phyloP scores from a whole-genome alignment of 2,329 filamentous ascomycete species.

The Aspergillus thermomutatus region DNA sequence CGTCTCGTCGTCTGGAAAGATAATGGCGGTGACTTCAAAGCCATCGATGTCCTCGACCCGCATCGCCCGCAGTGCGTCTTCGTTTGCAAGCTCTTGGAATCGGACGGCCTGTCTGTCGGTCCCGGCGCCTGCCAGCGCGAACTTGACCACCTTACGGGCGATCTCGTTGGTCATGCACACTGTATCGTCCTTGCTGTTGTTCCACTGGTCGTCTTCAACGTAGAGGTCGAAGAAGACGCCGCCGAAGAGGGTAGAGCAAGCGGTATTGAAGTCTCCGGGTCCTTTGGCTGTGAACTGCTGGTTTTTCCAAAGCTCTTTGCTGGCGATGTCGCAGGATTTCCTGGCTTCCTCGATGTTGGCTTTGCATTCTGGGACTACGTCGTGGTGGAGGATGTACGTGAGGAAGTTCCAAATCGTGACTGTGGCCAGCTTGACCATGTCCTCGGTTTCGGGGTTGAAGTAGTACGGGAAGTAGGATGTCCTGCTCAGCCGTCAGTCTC shows the following conservation, averaged over 20 bases:
- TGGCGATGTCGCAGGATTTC: conserved; percentile 63
- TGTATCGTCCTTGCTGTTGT: conserved; percentile 23
- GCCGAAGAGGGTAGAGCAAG: conserved; percentile 66
- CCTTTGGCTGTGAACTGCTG: conserved; percentile 51
- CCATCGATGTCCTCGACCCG: conserved; percentile 51
- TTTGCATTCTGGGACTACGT: conserved; percentile 78
- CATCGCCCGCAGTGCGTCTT: conserved; percentile 39
- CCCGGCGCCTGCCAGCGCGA: conserved; percentile 49
- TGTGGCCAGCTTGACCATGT: conserved; percentile 58
- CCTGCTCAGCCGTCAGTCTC: conserved; percentile 29
- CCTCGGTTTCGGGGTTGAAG: conserved; percentile 53
- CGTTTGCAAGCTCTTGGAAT: conserved; percentile 36
- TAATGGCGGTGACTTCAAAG: conserved; percentile 59
- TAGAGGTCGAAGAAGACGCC: conserved; percentile 48
- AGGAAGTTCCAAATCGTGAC: conserved; percentile 79
- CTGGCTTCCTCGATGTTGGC: conserved; percentile 65
- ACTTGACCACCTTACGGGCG: conserved; percentile 50
- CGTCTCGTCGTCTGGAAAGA: conserved; percentile 43
- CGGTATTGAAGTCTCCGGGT: conserved; percentile 78
- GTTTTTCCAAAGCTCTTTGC: conserved; percentile 63
- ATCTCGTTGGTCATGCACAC: conserved; percentile 44
- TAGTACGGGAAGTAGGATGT: conserved; percentile 56
- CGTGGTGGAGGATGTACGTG: conserved; percentile 78
- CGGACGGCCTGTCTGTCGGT: conserved; percentile 34
- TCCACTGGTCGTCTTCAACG: conserved; percentile 42